These are phyloP conservation scores for Rozella allomycis DNA, from an alignment of 371 early-diverging fungal genomes.

Conservation along the genomic window DNA sequence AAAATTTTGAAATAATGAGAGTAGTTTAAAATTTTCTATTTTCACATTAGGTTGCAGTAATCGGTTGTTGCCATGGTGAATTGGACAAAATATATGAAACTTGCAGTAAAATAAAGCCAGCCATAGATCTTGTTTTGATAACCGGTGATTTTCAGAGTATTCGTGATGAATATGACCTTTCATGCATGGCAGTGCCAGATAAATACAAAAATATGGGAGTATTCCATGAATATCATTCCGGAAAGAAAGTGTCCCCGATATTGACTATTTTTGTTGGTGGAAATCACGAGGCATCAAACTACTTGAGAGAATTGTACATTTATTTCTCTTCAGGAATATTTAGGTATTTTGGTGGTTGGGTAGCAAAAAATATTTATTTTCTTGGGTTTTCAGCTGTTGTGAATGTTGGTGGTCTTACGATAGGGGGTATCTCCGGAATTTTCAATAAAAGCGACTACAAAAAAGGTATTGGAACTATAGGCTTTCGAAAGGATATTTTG, in stretches of 20 bases:
- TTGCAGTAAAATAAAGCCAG: conserved; percentile 20
- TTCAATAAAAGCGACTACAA: conserved; percentile 50
- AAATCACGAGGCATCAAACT: conserved; percentile 86
- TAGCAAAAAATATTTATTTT: conserved; percentile 74
- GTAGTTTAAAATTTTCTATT: too few relatives aligned
- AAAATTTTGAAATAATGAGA: too few relatives aligned
- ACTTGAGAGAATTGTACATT: conserved; percentile 68
- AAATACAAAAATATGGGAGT: conserved; percentile 57
- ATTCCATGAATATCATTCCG: conserved; percentile 79
- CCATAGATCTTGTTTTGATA: conserved; percentile 74
- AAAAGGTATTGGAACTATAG: conserved; percentile 12
- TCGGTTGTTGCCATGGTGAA: conserved; percentile 88
- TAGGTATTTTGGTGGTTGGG: conserved; percentile 89
- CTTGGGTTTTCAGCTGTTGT: conserved; percentile 65
- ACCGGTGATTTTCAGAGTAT: conserved; percentile 93
- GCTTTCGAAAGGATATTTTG: conserved; percentile 41
- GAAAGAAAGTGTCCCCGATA: conserved; percentile 48
- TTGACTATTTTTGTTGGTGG: conserved; percentile 90
- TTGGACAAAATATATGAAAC: conserved; percentile 67
- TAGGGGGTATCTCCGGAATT: conserved; percentile 82
- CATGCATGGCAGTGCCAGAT: conserved; percentile 50
- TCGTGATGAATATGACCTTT: conserved; percentile 58
- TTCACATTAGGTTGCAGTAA: conserved; percentile 67
- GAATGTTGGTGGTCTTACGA: conserved; percentile 60
- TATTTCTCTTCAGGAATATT: not conserved